Base-by-base conservation (phyloP, 75 land plant species). In the Picea glauca region DNA sequence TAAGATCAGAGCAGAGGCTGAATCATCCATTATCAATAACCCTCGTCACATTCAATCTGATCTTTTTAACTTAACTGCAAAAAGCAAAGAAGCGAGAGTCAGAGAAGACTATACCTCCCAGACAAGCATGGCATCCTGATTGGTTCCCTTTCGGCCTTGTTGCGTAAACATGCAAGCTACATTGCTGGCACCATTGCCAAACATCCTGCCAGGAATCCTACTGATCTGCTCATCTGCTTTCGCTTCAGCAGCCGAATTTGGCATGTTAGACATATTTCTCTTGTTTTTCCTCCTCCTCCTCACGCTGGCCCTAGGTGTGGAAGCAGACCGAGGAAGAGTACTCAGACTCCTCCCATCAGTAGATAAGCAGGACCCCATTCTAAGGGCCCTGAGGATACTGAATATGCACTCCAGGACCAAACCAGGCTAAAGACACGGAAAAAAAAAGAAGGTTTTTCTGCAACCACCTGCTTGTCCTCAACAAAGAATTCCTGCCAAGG, bases 361-460 rank as follows among this genome's bases (percentile, higher is more conserved):
- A 9, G 96, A 89, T 18, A 89, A 78, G 83, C 96, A 93, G 91
- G 96, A 87, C 81, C 96, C 93, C 93, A 93, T 93, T 75, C 85
- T 79, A 50, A 90, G 91, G 86, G 90, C 90, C 91, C 93, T 85
- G 87, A 92, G 64, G 14, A 92, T 82, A 46, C 81, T 75, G n/a
- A 87, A 65, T 78, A 91, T 59, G 89, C 93, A 91, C 78, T 91
- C 91, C 91, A 91, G 76, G 56, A 50, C 56, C 56, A 50, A 50
- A 50, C 1, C 56, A 50, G 56, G 11, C 9, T 50, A 50, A 7
- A 50, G 11, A 50, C 56, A 50, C 56, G 1, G 56, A 9, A 9
- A 50, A 50, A 50, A 50, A 11, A 50, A 1, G 56, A 11, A 2
- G 56, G 43, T 40, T 50, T 50, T 50, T 50, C 56, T 50, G 12